Evolutionary conservation across 1,284 basidiomycete species (phyloP), one percentile per base, ranked within the genome.

Genomic region (Ustilago bromivora): DNA sequence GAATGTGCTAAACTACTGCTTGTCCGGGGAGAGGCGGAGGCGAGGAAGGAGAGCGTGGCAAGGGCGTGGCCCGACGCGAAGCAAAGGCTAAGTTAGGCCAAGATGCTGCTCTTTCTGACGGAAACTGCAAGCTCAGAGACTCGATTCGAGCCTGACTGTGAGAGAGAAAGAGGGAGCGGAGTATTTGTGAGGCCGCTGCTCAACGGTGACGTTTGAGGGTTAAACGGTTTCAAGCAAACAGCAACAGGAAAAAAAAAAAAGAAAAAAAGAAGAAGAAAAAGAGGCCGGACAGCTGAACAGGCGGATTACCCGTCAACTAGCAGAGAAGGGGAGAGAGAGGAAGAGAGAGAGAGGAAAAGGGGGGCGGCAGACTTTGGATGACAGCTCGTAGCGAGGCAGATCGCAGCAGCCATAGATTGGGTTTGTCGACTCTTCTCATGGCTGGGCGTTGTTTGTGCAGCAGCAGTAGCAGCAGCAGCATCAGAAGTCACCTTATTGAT

Each of bases 351-450:
- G 23, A 23, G 23, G 23, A 23, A 28, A 28, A 31, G 38, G 31
- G 15, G 31, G 11, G 41, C 56, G 13, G 49, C 49, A 34, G 19
- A 28, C 17, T 28, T 11, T 34, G 53, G 35, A 51, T 66, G 67
- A 64, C 67, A 70, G 67, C 61, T 64, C 61, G 67, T 61, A 60
- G 67, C 57, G 57, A 61, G 49, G 67, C 53, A 70, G 67, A 64
- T 70, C 54, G 53, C 67, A 70, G 40, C 65, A 61, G 19, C 12
- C 31, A 15, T 51, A 51, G 49, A 17, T 51, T 51, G 28, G 13
- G 9, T 32, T 51, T 46, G 43, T 51, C 49, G 31, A 51, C 49
- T 51, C 31, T 31, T 32, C 13, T 15, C 49, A 2, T 8, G 49
- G 15, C 49, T 51, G 49, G 49, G 28, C 49, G 49, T 51, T 31